Conservation (phyloP, 2,329 filamentous ascomycete genomes). For the Byssochlamys sp. region DNA sequence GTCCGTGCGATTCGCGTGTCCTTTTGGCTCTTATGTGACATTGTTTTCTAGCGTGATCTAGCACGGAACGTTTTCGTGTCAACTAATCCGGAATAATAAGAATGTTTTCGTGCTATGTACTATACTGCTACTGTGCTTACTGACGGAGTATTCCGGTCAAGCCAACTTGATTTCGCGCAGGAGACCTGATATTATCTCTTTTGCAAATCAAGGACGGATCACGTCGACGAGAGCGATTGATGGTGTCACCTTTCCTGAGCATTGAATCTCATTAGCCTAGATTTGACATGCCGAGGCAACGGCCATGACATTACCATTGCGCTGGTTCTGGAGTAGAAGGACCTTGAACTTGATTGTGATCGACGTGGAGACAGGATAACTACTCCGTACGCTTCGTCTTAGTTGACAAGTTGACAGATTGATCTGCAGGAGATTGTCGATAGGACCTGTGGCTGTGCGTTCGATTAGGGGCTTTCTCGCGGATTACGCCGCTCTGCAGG, state of each 20-base stretch:
- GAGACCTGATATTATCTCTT: neutral
- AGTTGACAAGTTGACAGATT: neutral
- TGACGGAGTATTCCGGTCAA: no score
- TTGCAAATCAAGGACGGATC: neutral
- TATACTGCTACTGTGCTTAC: no score
- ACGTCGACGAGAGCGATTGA: neutral
- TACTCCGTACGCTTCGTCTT: neutral
- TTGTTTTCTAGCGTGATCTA: neutral
- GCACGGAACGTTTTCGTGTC: neutral
- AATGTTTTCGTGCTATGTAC: neutral
- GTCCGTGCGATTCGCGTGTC: neutral
- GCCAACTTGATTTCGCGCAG: no score
- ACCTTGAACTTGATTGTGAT: neutral
- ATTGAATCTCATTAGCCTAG: no score
- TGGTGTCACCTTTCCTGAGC: neutral
- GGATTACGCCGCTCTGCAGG: neutral
- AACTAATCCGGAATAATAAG: neutral
- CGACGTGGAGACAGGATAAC: neutral
- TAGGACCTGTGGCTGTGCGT: neutral
- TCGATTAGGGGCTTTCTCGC: neutral
- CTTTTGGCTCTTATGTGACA: neutral
- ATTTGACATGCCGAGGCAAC: neutral
- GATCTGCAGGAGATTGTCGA: neutral
- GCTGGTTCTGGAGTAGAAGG: neutral
- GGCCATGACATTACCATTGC: neutral